A percentile compares a stretch with the other conserved stretches of the same genome.
These are phyloP conservation scores for Vitis hybrid DNA, from an alignment of 177 flowering plant genomes.

Conservation along the genomic window DNA sequence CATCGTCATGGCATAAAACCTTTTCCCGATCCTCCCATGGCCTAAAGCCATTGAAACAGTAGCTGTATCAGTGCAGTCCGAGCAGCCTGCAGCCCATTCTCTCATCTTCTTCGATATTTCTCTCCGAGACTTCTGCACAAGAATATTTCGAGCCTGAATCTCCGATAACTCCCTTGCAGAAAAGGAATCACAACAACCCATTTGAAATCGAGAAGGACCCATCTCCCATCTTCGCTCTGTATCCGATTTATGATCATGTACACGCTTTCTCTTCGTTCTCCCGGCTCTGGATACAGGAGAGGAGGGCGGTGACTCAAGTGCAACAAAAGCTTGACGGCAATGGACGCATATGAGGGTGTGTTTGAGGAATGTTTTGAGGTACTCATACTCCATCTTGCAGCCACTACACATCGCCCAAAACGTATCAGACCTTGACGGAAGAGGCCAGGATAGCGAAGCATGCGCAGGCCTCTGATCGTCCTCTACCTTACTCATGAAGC, in stretches of 20 bases:
- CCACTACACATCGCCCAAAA: conserved; percentile 42
- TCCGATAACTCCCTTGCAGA: conserved; percentile 12
- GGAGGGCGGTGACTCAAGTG: conserved; percentile 26
- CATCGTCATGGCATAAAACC: conserved; percentile 26
- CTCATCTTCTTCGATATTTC: conserved; percentile 25
- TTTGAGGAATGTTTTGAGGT: conserved; percentile 2
- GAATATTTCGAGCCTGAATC: conserved; percentile 15
- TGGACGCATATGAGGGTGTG: conserved; percentile 26
- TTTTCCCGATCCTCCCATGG: conserved; percentile 4
- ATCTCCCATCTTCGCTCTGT: too few species aligned
- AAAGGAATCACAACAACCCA: too few species aligned
- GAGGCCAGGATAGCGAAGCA: background rate
- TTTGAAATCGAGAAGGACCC: too few species aligned
- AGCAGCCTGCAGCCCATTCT: conserved; percentile 7
- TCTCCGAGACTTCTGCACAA: conserved; percentile 27
- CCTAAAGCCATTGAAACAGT: conserved; percentile 5
- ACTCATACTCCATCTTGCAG: conserved; percentile 39
- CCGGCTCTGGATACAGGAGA: background rate
- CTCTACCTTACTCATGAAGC: background rate
- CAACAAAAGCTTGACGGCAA: conserved; percentile 29
- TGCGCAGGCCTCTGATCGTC: conserved; percentile 1
- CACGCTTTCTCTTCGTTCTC: too few species aligned
- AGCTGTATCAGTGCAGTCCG: background rate
- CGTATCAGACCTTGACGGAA: conserved; percentile 6
- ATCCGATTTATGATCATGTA: too few species aligned